phyloP scores from a whole-genome alignment of 1,139 yeast species.

The Saccharomycopsis crataegensis region DNA sequence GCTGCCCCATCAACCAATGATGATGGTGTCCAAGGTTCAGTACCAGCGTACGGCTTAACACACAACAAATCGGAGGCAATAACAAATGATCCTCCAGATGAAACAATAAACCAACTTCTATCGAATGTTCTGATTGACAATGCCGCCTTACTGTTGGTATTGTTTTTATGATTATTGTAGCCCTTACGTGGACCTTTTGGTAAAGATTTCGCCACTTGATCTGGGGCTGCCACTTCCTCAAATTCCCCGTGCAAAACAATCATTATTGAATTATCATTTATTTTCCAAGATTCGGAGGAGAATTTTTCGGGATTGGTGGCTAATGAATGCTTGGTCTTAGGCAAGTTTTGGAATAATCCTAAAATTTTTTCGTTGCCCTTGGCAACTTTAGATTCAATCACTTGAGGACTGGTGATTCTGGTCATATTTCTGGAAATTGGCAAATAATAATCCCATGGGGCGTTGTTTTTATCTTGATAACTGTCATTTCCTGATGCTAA shows the following conservation, averaged over 20 bases:
- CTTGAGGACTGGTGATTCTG: constrained; percentile 39
- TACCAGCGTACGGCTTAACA: constrained; percentile 54
- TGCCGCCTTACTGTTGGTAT: constrained; percentile 28
- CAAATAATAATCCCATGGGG: constrained; percentile 58
- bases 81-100: constrained; percentile 59
- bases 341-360: constrained; percentile 57
- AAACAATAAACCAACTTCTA: constrained; percentile 73
- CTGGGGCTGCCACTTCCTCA: constrained; percentile 57
- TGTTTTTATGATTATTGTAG: constrained; percentile 22
- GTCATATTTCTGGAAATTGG: constrained; percentile 71
- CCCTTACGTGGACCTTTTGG: constrained; percentile 15
- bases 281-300: constrained; percentile 73
- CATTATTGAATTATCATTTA: constrained; percentile 68
- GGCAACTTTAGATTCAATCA: constrained; percentile 39
- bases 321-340: constrained; percentile 68
- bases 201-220: constrained; percentile 21
- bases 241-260: constrained; percentile 79
- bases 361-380: constrained; percentile 64
- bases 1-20: constrained; percentile 1
- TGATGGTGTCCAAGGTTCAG: constrained; percentile 32
- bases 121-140: constrained; percentile 74
- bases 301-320: constrained; percentile 54
- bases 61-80: constrained; percentile 79
- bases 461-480: constrained; percentile 28
- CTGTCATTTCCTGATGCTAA: constrained; percentile 4